A percentile compares a stretch with the other conserved stretches of the same genome.
phyloP scores from a whole-genome alignment of 257 asterid species.

The Solanum ossicruentum region DNA sequence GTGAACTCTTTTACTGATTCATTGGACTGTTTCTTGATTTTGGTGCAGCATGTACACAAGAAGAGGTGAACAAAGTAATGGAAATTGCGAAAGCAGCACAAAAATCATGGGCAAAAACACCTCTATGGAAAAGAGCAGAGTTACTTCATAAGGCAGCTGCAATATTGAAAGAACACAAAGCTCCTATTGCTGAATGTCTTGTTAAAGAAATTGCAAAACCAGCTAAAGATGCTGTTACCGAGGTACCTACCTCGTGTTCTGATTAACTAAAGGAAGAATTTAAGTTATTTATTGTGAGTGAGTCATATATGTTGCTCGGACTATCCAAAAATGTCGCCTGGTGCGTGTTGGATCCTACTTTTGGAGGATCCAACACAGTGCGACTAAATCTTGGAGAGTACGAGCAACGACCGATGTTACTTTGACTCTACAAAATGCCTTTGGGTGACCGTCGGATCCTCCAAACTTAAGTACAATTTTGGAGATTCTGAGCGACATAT shows the following conservation, averaged over 20 bases:
- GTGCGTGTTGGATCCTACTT: background rate
- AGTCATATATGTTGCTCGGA: background rate
- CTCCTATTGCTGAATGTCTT: constrained; percentile 88
- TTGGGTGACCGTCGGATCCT: background rate
- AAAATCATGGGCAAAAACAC: constrained; percentile 82
- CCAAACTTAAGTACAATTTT: background rate
- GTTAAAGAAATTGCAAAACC: constrained; percentile 95
- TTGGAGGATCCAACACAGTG: background rate
- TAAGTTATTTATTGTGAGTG: background rate
- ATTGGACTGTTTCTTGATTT: background rate
- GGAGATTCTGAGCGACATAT: background rate
- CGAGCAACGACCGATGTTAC: background rate
- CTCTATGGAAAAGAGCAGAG: constrained; percentile 97
- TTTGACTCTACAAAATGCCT: background rate
- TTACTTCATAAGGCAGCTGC: constrained; percentile 96
- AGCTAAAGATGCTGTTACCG: constrained; percentile 83
- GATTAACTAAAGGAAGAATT: background rate
- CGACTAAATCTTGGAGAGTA: background rate
- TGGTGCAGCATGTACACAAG: constrained; percentile 73
- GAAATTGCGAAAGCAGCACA: constrained; percentile 67
- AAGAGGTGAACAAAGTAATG: constrained; percentile 89
- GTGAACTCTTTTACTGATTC: background rate
- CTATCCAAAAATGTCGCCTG: background rate
- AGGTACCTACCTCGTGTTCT: constrained; percentile 32
- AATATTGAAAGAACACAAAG: constrained; percentile 77